Base-by-base conservation (phyloP, 805 yeast species). In the Teunomyces cretensis region DNA sequence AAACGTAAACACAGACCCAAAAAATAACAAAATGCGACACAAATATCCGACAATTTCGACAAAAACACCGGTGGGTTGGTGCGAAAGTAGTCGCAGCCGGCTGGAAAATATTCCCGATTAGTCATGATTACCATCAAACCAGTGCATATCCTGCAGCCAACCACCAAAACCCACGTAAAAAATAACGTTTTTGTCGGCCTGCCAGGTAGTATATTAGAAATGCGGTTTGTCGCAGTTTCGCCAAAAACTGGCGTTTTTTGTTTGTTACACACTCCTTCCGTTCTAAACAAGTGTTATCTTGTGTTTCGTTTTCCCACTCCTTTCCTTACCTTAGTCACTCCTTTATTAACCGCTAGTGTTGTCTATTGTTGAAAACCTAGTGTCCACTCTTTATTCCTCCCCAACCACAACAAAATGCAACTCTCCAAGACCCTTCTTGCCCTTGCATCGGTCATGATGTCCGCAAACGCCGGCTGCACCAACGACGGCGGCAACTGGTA, bases 401-500 rank as follows among this genome's bases (percentile, higher is more conserved):
- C 35, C 3, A 35, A 26, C 14, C 26, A 35, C 19, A 28, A 35
- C n/a, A 32, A 42, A 33, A 62, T 62, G 67, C 60, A 57, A 48
- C 54, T 62, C 51, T 38, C 60, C 41, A 39, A 48, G 33, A 42
- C 62, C n/a, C 46, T 57, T 35, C 43, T 63, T 33, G 53, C 66
- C 14, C 54, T 61, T 16, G 47, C 61, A 12, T 36, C 58, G 7
- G 30, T 60, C 17, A 53, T 55, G 22, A 14, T 35, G 26, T 27
- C 38, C 26, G 60, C 52, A 15, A 52, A 56, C 28, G 63, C 53
- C 32, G 49, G 33, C 36, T 60, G 64, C 33, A 43, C 51, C 43
- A 45, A 53, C 48, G 57, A 49, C 22, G 57, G 57, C 33, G 64
- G 64, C 12, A 58, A 61, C 60, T 58, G 52, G 52, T 61, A 86